A percentile compares a stretch with the other conserved stretches of the same genome.
Evolutionary conservation across 345 rosid genomes (phyloP).

Genomic region (Gynandropsis gynandra): DNA sequence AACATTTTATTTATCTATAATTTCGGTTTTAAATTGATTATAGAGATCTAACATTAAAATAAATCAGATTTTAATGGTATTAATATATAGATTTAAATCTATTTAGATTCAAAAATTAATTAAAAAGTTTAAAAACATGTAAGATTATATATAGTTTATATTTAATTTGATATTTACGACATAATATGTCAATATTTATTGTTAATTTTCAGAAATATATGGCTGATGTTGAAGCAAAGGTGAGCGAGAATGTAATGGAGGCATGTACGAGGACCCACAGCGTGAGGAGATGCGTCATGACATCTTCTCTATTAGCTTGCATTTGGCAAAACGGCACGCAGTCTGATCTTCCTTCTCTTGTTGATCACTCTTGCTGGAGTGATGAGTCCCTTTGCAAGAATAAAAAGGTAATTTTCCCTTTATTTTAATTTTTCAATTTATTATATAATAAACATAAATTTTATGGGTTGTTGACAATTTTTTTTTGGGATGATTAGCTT

Average conservation of each 20-base stretch:
- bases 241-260: constrained; percentile 50
- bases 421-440: background rate
- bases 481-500: constrained; percentile 33
- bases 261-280: constrained; percentile 65
- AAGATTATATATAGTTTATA: too few relatives aligned
- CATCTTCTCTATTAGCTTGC: constrained; percentile 59
- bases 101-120: too few relatives aligned
- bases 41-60: too few relatives aligned
- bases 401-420: constrained; percentile 39
- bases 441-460: background rate
- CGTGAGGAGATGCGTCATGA: constrained; percentile 54
- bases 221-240: constrained; percentile 37
- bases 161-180: too few relatives aligned
- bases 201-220: constrained; percentile 16
- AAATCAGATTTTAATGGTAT: too few relatives aligned
- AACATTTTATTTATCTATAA: too few relatives aligned
- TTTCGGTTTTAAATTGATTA: too few relatives aligned
- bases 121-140: too few relatives aligned
- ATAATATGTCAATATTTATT: background rate
- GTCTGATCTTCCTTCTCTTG: constrained; percentile 22
- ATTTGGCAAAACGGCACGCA: constrained; percentile 44
- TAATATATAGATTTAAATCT: too few relatives aligned
- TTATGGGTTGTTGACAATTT: too few relatives aligned
- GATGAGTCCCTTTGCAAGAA: constrained; percentile 51
- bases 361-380: constrained; percentile 52